Conservation (phyloP, 2,329 filamentous ascomycete species). For the Fonsecaea monophora region DNA sequence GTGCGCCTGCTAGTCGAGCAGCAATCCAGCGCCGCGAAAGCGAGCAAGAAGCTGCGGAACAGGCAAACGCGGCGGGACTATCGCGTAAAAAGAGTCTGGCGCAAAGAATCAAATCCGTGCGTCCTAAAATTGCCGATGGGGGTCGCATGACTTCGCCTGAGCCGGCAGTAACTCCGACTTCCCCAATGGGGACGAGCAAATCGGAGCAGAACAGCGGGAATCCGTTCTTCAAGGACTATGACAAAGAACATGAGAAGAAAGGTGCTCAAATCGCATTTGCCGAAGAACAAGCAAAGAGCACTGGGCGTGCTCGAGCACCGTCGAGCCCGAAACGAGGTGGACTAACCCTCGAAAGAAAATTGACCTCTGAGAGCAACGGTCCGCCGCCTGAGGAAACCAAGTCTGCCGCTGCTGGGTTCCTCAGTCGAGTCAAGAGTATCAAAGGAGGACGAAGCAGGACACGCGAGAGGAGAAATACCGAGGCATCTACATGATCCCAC, state of each 20-base stretch:
- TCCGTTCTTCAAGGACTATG: conserved; percentile 84
- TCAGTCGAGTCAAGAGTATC: conserved; percentile 81
- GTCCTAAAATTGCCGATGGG: conserved; percentile 67
- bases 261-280: conserved; percentile 63
- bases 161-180: conserved; percentile 38
- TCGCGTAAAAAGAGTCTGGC: conserved; percentile 94
- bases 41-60: conserved; percentile 64
- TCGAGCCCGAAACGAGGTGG: conserved; percentile 65
- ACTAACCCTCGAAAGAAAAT: conserved; percentile 65
- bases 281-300: conserved; percentile 50
- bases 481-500: conserved; percentile 19
- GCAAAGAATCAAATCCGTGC: conserved; percentile 79
- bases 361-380: conserved; percentile 62
- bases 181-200: conserved; percentile 44
- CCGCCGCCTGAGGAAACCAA: conserved; percentile 51
- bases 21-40: conserved; percentile 78
- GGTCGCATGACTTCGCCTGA: conserved; percentile 67
- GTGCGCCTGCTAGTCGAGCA: conserved; percentile 81
- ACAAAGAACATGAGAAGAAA: conserved; percentile 70
- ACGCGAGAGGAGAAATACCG: conserved; percentile 47
- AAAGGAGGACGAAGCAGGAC: conserved; percentile 68
- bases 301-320: conserved; percentile 55
- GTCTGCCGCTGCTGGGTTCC: conserved; percentile 65
- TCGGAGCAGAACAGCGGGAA: conserved; percentile 63
- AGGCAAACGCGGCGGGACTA: conserved; percentile 61